phyloP scores from a whole-genome alignment of 106 monocot species.

The Dioscorea dumetorum region DNA sequence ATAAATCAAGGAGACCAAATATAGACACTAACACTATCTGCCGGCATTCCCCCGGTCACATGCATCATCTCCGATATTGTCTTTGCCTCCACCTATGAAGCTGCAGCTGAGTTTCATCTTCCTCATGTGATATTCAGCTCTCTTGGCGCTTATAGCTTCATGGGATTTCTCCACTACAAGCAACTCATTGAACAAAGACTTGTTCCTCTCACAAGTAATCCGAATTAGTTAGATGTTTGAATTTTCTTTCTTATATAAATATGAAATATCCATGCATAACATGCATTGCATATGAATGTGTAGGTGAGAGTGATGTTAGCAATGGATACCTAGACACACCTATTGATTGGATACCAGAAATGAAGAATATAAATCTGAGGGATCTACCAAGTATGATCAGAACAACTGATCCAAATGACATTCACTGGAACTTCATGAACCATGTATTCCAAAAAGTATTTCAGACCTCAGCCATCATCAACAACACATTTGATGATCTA shows the following conservation, averaged over 20 bases:
- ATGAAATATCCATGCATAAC: too few species aligned
- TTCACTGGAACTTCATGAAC: constrained; percentile 18
- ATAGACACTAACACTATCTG: too few species aligned
- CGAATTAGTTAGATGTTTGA: too few species aligned
- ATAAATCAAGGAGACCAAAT: too few species aligned
- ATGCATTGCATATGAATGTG: too few species aligned
- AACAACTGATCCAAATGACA: constrained; percentile 21
- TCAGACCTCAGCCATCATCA: constrained; percentile 23
- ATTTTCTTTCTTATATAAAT: too few species aligned
- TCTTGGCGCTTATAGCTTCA: neutral
- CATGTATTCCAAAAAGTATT: neutral
- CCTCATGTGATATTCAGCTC: neutral
- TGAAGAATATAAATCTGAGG: constrained; percentile 28
- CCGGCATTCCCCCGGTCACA: neutral
- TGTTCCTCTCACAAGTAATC: neutral
- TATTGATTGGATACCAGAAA: constrained; percentile 34
- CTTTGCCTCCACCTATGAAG: neutral
- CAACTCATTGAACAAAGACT: neutral
- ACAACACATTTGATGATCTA: constrained; percentile 52
- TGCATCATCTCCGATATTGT: neutral
- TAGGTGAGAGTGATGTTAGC: constrained; percentile 22
- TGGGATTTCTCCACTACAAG: neutral
- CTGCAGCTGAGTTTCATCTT: neutral
- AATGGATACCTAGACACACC: constrained; percentile 39
- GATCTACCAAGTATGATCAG: constrained; percentile 40